A percentile compares a stretch with the other conserved stretches of the same genome.
These are phyloP conservation scores for Microcos paniculata DNA, from an alignment of 345 rosid genomes.

Conservation along the genomic window DNA sequence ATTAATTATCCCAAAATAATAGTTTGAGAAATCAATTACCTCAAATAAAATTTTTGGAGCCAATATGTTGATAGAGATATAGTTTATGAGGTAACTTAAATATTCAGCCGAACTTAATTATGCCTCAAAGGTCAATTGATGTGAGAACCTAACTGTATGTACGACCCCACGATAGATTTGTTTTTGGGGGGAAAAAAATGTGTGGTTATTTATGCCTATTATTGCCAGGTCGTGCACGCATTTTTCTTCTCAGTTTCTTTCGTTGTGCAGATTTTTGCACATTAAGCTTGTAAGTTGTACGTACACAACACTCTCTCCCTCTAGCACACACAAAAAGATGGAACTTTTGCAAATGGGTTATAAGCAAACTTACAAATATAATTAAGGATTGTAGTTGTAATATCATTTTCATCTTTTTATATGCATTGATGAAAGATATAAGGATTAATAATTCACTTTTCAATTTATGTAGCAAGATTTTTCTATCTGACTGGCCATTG, in stretches of 20 bases:
- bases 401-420: neutral
- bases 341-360: neutral
- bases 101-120: neutral
- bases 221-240: too few relatives aligned
- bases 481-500: neutral
- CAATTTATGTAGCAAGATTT: neutral
- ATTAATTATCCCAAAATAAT: too few relatives aligned
- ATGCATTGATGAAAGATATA: neutral
- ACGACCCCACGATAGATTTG: too few relatives aligned
- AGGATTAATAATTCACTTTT: too few relatives aligned
- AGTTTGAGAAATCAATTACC: too few relatives aligned
- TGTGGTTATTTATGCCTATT: too few relatives aligned
- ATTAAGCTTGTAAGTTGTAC: neutral
- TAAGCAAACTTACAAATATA: neutral
- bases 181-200: too few relatives aligned
- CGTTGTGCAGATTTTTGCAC: too few relatives aligned
- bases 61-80: too few relatives aligned
- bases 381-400: neutral
- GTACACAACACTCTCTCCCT: neutral
- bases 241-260: too few relatives aligned
- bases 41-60: too few relatives aligned
- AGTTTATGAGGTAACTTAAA: too few relatives aligned
- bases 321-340: neutral
- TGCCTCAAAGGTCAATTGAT: slow-evolving; percentile 5
- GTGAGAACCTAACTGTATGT: neutral